phyloP scores from a whole-genome alignment of 2,329 filamentous ascomycete genomes.

The Venturia asperata region DNA sequence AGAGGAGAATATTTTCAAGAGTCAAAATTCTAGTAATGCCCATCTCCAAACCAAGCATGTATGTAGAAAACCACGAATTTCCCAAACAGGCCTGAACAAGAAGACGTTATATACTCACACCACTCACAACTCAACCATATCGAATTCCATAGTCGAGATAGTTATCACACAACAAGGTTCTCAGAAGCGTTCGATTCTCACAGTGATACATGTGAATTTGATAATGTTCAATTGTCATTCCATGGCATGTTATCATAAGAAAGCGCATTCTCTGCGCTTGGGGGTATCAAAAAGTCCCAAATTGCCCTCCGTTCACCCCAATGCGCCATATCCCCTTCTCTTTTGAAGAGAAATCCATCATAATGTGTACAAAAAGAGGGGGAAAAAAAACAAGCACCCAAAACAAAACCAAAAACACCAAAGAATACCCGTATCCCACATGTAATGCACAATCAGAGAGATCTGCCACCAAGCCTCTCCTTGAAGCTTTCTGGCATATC shows the following conservation, averaged over 20 bases:
- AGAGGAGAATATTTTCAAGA: background rate
- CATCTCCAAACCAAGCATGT: too few relatives aligned
- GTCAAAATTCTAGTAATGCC: too few relatives aligned
- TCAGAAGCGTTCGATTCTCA: too few relatives aligned
- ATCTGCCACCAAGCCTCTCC: background rate
- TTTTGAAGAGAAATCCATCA: too few relatives aligned
- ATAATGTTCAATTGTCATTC: background rate
- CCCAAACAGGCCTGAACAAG: background rate
- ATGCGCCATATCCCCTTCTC: background rate
- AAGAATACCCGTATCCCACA: background rate
- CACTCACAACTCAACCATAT: background rate
- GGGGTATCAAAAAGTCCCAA: background rate
- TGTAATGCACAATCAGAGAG: background rate
- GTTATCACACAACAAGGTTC: too few relatives aligned
- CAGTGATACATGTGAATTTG: too few relatives aligned
- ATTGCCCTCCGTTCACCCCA: background rate
- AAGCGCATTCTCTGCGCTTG: slow-evolving; percentile 12
- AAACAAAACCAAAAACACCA: background rate
- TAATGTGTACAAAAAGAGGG: too few relatives aligned
- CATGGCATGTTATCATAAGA: background rate
- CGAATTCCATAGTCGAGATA: background rate
- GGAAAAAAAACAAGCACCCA: background rate
- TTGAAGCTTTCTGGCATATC: background rate
- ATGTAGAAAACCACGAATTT: too few relatives aligned
- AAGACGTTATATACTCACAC: background rate